phyloP scores from a whole-genome alignment of 192 early-diverging fungal species.

The Ambispora gerdemannii region DNA sequence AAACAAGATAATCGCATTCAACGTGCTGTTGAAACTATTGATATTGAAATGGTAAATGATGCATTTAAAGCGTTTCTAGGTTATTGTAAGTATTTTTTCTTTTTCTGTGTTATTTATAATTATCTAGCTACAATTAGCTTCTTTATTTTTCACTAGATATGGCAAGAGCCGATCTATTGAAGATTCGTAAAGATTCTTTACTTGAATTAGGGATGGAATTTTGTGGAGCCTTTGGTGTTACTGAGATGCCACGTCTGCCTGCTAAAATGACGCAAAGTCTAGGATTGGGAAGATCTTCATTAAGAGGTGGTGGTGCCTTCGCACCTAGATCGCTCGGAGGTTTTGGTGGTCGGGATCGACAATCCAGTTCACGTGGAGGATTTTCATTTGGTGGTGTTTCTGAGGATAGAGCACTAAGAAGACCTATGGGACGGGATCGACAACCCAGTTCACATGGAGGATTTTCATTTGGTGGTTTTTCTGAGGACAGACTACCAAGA shows the following conservation, averaged over 20 bases:
- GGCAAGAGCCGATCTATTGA: constrained; percentile 25
- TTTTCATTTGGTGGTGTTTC: background rate
- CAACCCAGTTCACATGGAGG: constrained; percentile 8
- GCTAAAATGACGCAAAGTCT: background rate
- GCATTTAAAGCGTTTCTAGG: constrained; percentile 63
- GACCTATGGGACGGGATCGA: background rate
- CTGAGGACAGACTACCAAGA: background rate
- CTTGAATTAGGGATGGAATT: constrained; percentile 18
- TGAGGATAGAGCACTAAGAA: background rate
- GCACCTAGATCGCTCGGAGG: background rate
- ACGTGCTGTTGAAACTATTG: constrained; percentile 42
- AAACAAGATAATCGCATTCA: constrained; percentile 18
- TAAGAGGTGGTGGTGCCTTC: constrained; percentile 10
- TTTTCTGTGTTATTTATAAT: constrained; percentile 25
- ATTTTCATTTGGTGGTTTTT: background rate
- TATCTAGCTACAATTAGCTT: constrained; percentile 3
- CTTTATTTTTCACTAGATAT: constrained; percentile 16
- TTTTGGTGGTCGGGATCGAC: background rate
- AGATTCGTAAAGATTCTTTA: constrained; percentile 27
- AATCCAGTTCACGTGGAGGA: constrained; percentile 12
- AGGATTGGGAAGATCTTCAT: constrained; percentile 9
- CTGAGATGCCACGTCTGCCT: constrained; percentile 25
- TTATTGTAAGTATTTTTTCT: constrained; percentile 51
- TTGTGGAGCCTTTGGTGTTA: constrained; percentile 34
- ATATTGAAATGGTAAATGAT: constrained; percentile 47